A percentile compares a stretch with the other conserved stretches of the same genome.
These are phyloP conservation scores for Euphorbia corollata DNA, from an alignment of 441 rosid species.

Conservation along the genomic window DNA sequence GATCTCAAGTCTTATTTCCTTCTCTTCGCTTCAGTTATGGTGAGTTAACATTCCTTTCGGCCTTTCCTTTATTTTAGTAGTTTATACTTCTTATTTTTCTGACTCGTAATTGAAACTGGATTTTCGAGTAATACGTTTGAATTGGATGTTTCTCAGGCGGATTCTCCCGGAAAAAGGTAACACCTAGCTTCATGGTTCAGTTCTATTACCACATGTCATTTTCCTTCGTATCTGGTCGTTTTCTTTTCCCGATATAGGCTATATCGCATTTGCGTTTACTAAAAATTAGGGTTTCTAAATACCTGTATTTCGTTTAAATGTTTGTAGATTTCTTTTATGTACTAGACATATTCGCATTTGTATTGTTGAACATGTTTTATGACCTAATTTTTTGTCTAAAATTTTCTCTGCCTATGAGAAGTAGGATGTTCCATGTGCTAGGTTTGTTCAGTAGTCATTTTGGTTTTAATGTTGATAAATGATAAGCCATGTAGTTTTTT, in stretches of 20 bases:
- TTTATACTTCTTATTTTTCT: neutral
- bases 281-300: neutral
- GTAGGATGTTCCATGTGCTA: neutral
- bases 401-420: too few relatives aligned
- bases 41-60: neutral
- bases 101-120: neutral
- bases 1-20: neutral
- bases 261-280: neutral
- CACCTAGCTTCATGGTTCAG: constrained; percentile 8
- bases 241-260: neutral
- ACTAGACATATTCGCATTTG: too few relatives aligned
- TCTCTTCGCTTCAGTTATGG: neutral
- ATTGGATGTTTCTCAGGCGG: constrained; percentile 37
- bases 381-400: too few relatives aligned
- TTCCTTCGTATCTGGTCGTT: neutral
- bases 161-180: constrained; percentile 62
- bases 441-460: neutral
- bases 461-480: neutral
- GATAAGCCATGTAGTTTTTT: neutral
- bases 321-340: neutral
- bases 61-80: neutral
- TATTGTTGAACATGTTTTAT: too few relatives aligned
- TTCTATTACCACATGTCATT: neutral
- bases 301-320: neutral
- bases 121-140: neutral